Conservation (phyloP, 495 filamentous ascomycete species). For the Penicillium samsonianum region DNA sequence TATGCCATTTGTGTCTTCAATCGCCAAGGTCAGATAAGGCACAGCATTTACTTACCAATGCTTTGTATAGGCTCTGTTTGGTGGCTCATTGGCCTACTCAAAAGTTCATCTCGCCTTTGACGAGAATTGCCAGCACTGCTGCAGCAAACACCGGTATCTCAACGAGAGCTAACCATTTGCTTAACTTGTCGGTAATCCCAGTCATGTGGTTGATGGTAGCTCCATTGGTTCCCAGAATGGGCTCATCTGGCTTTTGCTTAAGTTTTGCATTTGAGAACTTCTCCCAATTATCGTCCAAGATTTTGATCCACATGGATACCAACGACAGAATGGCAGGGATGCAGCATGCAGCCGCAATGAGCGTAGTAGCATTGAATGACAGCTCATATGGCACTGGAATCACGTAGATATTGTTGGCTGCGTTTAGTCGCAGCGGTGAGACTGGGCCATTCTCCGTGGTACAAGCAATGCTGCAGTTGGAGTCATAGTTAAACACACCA, state of each 20-base stretch:
- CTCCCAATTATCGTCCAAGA: conserved; percentile 56
- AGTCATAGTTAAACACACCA: conserved; percentile 33
- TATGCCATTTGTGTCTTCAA: neutral
- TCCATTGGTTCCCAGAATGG: conserved; percentile 56
- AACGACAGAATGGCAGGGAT: conserved; percentile 59
- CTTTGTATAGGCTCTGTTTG: conserved; percentile 58
- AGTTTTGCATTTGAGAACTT: conserved; percentile 35
- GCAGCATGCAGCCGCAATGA: conserved; percentile 60
- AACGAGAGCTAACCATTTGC: conserved; percentile 46
- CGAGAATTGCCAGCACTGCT: conserved; percentile 55
- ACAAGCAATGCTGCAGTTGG: conserved; percentile 41
- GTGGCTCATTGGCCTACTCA: conserved; percentile 50
- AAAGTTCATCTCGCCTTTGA: conserved; percentile 60
- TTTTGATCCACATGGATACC: conserved; percentile 60
- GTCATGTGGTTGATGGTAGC: conserved; percentile 53
- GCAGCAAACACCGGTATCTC: conserved; percentile 56
- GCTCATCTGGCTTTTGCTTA: conserved; percentile 28
- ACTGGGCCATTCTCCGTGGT: conserved; percentile 38
- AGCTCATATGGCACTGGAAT: conserved; percentile 53
- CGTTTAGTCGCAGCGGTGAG: conserved; percentile 49
- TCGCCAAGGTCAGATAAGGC: neutral
- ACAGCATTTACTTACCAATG: conserved; percentile 44
- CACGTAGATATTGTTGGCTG: conserved; percentile 56
- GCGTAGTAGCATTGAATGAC: conserved; percentile 54
- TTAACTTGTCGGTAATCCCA: conserved; percentile 44